These are phyloP conservation scores for Crassisporium funariophilum DNA, from an alignment of 768 basidiomycete genomes.

Conservation along the genomic window DNA sequence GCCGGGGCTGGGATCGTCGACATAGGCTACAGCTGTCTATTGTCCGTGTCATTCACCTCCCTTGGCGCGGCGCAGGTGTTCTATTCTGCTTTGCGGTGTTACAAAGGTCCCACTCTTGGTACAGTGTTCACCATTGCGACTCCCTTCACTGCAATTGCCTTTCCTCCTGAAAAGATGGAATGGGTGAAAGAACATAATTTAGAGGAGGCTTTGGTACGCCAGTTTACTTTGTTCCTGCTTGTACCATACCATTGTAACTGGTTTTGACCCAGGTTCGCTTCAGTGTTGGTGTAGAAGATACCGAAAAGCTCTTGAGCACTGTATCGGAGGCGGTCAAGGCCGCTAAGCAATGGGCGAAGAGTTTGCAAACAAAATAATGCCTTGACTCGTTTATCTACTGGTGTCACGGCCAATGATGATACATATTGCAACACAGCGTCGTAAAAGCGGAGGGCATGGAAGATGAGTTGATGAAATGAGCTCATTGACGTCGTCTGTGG, in stretches of 20 bases:
- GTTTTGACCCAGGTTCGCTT: background rate
- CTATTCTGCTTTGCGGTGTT: background rate
- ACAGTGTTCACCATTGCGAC: background rate
- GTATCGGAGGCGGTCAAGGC: background rate
- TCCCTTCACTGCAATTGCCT: background rate
- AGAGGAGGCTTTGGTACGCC: background rate
- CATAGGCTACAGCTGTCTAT: background rate
- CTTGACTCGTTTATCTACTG: too few relatives aligned
- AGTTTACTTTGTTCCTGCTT: background rate
- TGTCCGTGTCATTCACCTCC: background rate
- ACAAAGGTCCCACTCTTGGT: background rate
- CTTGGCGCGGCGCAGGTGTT: background rate
- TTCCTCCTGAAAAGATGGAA: background rate
- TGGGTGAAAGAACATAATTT: background rate
- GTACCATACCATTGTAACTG: background rate
- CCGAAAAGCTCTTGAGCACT: background rate
- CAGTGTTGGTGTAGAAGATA: background rate
- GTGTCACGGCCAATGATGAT: too few relatives aligned
- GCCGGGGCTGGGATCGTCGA: background rate
- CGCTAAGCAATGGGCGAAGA: background rate
- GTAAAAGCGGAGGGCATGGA: too few relatives aligned
- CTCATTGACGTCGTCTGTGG: too few relatives aligned
- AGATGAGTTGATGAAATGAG: too few relatives aligned
- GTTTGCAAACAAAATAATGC: too few relatives aligned
- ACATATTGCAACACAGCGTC: too few relatives aligned